Evolutionary conservation across 1,284 basidiomycete genomes (phyloP).

Genomic region (Leccinum colubrinum): DNA sequence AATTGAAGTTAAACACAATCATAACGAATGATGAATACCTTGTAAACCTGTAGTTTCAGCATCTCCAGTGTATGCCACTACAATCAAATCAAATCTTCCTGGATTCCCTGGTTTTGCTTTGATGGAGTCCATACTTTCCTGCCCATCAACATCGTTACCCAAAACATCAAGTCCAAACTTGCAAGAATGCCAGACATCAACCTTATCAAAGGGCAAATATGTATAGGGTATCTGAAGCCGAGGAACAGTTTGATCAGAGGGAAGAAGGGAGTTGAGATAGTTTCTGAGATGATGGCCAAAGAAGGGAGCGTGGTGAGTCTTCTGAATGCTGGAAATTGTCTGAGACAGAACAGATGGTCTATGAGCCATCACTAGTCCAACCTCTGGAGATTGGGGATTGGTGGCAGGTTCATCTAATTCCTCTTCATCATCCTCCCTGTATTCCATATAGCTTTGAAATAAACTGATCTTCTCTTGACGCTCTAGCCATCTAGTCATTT

Average conservation of each 20-base stretch:
- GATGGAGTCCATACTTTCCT: background rate
- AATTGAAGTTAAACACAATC: too few species aligned
- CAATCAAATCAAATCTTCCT: background rate
- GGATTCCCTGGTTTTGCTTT: background rate
- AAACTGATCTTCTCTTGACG: background rate
- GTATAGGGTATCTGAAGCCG: background rate
- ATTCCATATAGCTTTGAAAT: background rate
- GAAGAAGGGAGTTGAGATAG: background rate
- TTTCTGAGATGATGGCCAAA: background rate
- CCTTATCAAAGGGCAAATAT: background rate
- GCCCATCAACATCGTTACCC: background rate
- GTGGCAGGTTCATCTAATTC: too few species aligned
- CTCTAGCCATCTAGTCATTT: background rate
- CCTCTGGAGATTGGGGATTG: too few species aligned
- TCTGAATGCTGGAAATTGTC: background rate
- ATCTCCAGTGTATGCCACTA: background rate
- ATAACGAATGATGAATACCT: background rate
- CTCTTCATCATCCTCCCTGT: background rate
- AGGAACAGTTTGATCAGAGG: background rate
- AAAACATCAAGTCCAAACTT: background rate
- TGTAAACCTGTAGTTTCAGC: background rate
- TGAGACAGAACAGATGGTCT: background rate
- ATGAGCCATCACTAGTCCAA: background rate
- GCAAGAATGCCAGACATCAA: background rate
- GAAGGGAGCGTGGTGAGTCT: background rate